phyloP scores from a whole-genome alignment of 495 filamentous ascomycete species.

The Aspergillus diversus region DNA sequence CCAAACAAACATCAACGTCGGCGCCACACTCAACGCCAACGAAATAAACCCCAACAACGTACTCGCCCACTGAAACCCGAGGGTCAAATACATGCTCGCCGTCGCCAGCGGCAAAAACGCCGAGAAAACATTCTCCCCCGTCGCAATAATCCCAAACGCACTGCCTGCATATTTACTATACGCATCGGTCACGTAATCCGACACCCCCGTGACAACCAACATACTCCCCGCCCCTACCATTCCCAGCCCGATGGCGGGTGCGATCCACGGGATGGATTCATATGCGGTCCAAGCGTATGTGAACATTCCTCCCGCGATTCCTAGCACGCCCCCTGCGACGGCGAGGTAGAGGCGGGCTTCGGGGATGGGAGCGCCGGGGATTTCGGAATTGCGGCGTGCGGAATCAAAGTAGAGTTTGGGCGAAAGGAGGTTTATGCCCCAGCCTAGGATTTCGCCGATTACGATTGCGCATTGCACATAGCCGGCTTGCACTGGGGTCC shows the following conservation, averaged over 20 bases:
- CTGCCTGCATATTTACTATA: constrained; percentile 40
- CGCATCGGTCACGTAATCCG: constrained; percentile 39
- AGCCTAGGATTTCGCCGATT: constrained; percentile 38
- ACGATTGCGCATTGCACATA: constrained; percentile 46
- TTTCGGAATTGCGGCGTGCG: constrained; percentile 35
- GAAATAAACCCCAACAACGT: constrained; percentile 43
- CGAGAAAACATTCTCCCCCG: constrained; percentile 43
- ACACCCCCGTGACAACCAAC: constrained; percentile 36
- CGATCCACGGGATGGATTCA: constrained; percentile 29
- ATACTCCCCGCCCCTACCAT: constrained; percentile 34
- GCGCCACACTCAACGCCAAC: constrained; percentile 33
- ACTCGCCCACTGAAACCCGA: constrained; percentile 51
- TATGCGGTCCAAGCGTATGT: constrained; percentile 47
- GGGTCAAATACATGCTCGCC: constrained; percentile 42
- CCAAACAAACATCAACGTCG: constrained; percentile 34
- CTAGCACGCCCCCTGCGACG: constrained; percentile 36
- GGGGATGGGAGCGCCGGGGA: constrained; percentile 37
- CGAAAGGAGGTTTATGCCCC: constrained; percentile 30
- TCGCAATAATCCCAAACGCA: constrained; percentile 39
- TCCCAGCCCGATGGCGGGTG: constrained; percentile 23
- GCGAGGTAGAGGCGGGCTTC: constrained; percentile 43
- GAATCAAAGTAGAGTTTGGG: constrained; percentile 35
- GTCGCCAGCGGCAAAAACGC: constrained; percentile 46
- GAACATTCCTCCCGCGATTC: constrained; percentile 44
- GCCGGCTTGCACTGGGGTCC: constrained; percentile 35